phyloP scores from a whole-genome alignment of 169 alveolate species.

The Cryptosporidium ubiquitum region DNA sequence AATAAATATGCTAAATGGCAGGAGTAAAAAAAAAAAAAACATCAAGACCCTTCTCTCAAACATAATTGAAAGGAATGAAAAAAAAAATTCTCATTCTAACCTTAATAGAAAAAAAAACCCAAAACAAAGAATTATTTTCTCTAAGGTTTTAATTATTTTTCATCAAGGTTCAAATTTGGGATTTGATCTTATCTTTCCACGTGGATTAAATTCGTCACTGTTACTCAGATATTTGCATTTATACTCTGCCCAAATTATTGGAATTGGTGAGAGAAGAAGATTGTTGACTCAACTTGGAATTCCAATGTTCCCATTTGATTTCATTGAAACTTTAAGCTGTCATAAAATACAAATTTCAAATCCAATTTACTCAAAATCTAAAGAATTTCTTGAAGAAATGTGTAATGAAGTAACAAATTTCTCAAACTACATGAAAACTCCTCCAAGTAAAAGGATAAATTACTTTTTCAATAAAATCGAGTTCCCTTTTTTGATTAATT shows the following conservation, averaged over 20 bases:
- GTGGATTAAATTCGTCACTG: constrained; percentile 66
- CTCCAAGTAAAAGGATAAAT: constrained; percentile 46
- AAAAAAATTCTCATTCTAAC: neutral
- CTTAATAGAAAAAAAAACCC: neutral
- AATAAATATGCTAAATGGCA: neutral
- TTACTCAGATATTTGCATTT: constrained; percentile 30
- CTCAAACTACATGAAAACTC: constrained; percentile 36
- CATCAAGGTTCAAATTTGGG: constrained; percentile 56
- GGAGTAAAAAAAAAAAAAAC: constrained; percentile 32
- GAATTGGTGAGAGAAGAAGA: constrained; percentile 51
- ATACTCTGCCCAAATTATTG: constrained; percentile 41
- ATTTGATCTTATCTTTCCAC: constrained; percentile 53
- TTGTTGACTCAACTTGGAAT: constrained; percentile 18
- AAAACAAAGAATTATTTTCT: neutral
- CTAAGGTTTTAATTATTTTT: constrained; percentile 24
- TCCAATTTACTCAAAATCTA: neutral
- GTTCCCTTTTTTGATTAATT: constrained; percentile 46
- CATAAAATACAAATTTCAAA: constrained; percentile 16
- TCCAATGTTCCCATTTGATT: constrained; percentile 58
- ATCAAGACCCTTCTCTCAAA: neutral
- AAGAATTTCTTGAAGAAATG: neutral
- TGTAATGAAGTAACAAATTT: constrained; percentile 14
- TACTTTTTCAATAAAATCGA: constrained; percentile 49
- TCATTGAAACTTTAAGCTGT: constrained; percentile 50
- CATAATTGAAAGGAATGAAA: neutral